Evolutionary conservation across 2,329 filamentous ascomycete species (phyloP), one percentile per base, ranked within the genome.

Genomic region (Neopestalotiopsis rosae): DNA sequence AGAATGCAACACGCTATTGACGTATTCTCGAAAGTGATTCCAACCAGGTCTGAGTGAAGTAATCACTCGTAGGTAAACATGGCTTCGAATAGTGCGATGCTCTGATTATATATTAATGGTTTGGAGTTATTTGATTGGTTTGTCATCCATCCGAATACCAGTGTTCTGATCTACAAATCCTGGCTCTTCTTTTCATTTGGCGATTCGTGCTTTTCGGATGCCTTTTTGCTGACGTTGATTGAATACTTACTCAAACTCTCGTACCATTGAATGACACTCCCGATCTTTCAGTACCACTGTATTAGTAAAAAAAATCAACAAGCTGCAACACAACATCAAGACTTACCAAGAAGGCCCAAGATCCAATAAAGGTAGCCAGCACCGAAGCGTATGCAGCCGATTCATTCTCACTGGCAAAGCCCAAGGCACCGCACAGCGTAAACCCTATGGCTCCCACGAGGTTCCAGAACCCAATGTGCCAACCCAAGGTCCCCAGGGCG

Each of bases 381-480:
- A 80, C 81, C 13, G 82, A 80, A 58, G 87, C 82, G 71, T 87
- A 87, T 56, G 81, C 77, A 3, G 80, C 80, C 20, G 68, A 62
- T 34, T 78, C 79, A 67, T 81, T 77, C 30, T 75, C 78, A 7
- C 75, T 76, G 12, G 79, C 86, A 67, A 85, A 87, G 0, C 87
- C 88, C 38, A 90, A 74, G 2, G 84, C 87, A n/a, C 87, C 88
- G 69, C 87, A 89, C 0, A 89, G 80, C 5, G 88, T 91, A 74
- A 91, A 92, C 0, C 90, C 90, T 30, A 91, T 73, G 1, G 86
- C 86, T 1, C 90, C 90, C 24, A 92, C 80, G 2, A 91, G 76
- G 72, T 92, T 92, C 89, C 89, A 92, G 9, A 86, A 77, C 0
- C 89, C 90, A 72, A 92, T 87, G 76, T 92, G 89, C 90, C 90